A percentile compares a stretch with the other conserved stretches of the same genome.
phyloP scores from a whole-genome alignment of 352 stramenopile species.

The Phytophthora idaei region DNA sequence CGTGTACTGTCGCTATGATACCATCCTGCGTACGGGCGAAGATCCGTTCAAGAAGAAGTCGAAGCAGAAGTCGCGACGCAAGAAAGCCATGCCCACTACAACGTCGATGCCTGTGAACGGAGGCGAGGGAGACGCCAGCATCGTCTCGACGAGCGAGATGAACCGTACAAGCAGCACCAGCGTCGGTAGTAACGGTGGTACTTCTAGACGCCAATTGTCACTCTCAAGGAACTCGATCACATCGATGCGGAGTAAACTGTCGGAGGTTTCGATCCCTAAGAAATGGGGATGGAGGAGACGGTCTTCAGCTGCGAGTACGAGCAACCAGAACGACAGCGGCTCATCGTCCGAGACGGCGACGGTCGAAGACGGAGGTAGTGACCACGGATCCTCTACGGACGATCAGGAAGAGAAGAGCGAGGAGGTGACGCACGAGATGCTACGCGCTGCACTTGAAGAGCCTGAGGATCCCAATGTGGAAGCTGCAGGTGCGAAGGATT shows the following conservation, averaged over 20 bases:
- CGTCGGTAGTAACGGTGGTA: constrained; percentile 21
- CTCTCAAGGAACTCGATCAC: constrained; percentile 61
- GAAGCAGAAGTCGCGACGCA: constrained; percentile 48
- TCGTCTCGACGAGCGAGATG: constrained; percentile 63
- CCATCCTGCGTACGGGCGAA: constrained; percentile 66
- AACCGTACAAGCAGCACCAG: constrained; percentile 35
- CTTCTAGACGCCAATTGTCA: constrained; percentile 47
- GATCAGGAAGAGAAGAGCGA: constrained; percentile 49
- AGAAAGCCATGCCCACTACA: constrained; percentile 77
- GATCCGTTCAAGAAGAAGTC: constrained; percentile 57
- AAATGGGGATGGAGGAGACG: constrained; percentile 59
- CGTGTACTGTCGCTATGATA: constrained; percentile 83
- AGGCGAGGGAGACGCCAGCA: constrained; percentile 70
- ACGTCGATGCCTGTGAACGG: constrained; percentile 77
- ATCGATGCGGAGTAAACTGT: constrained; percentile 57
- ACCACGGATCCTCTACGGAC: constrained; percentile 61
- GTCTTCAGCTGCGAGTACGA: constrained; percentile 36
- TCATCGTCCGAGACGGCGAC: constrained; percentile 72
- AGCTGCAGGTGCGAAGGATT: constrained; percentile 22
- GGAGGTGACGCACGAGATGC: constrained; percentile 46
- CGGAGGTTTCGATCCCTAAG: constrained; percentile 78
- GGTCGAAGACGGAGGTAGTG: constrained; percentile 65
- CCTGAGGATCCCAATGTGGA: constrained; percentile 30
- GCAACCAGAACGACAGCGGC: constrained; percentile 56
- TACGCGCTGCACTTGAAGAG: constrained; percentile 45